Evolutionary conservation across 2,329 filamentous ascomycete genomes (phyloP).

Genomic region (Periglandula ipomoeae): DNA sequence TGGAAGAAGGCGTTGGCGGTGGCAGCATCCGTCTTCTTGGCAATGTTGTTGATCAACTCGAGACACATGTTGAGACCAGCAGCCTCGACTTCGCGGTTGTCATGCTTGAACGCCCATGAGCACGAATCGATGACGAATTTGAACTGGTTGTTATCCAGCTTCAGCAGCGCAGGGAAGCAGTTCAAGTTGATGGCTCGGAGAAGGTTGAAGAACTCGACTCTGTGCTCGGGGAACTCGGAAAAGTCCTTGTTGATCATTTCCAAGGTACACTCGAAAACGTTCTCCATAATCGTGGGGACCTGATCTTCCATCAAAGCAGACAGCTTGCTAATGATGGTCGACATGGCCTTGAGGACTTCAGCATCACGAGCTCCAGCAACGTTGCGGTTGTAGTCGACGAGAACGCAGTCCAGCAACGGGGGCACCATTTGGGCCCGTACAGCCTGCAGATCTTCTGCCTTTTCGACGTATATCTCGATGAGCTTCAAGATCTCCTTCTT

Average conservation of each 20-base stretch:
- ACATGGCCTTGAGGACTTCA: conserved; percentile 95
- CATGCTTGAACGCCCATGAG: conserved; percentile 99
- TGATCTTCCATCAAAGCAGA: conserved; percentile 97
- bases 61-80: conserved; percentile 97
- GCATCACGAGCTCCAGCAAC: conserved; percentile 92
- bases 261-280: conserved; percentile 94
- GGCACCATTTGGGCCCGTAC: conserved; percentile 92
- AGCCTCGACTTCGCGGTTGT: conserved; percentile 95
- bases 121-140: conserved; percentile 99
- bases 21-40: conserved; percentile 75
- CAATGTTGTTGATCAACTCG: conserved; percentile 95
- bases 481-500: conserved; percentile 99
- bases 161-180: conserved; percentile 89
- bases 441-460: conserved; percentile 90
- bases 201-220: conserved; percentile 99
- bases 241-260: conserved; percentile 99
- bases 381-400: conserved; percentile 95
- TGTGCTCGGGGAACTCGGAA: conserved; percentile 95
- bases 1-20: conserved; percentile 96
- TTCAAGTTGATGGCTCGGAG: conserved; percentile 92
- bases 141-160: conserved; percentile 92
- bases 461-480: conserved; percentile 96
- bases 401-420: conserved; percentile 85
- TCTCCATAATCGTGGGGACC: conserved; percentile 95
- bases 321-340: conserved; percentile 91